phyloP scores from a whole-genome alignment of 345 rosid genomes.

The Citropsis articulata region DNA sequence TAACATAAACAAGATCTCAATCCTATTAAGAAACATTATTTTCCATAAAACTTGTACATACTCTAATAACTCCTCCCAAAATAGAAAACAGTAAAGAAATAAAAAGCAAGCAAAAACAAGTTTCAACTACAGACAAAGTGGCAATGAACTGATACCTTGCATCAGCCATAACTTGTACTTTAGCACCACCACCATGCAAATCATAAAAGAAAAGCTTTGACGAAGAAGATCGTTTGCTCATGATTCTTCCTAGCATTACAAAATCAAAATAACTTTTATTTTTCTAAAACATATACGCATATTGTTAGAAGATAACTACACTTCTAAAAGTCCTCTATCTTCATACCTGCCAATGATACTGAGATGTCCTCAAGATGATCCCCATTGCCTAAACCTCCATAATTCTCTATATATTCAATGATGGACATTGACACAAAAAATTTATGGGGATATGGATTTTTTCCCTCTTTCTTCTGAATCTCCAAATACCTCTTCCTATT shows the following conservation, averaged over 20 bases:
- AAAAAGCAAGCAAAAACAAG: background rate
- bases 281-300: background rate
- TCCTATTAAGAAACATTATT: background rate
- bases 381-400: conserved; percentile 55
- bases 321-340: background rate
- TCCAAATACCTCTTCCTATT: conserved; percentile 72
- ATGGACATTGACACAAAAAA: conserved; percentile 58
- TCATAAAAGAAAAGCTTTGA: conserved; percentile 91
- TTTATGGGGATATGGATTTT: conserved; percentile 88
- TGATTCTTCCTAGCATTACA: conserved; percentile 65
- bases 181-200: conserved; percentile 62
- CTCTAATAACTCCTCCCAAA: background rate
- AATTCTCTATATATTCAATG: conserved; percentile 55
- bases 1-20: background rate
- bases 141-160: conserved; percentile 48
- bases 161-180: conserved; percentile 98
- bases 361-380: conserved; percentile 64
- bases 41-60: too few species aligned
- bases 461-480: conserved; percentile 62
- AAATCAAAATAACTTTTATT: background rate
- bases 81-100: background rate
- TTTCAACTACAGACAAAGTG: conserved; percentile 3
- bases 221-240: conserved; percentile 86
- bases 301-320: background rate
- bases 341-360: conserved; percentile 71